Base-by-base conservation (phyloP, 805 yeast genomes). In the Zygosaccharomyces gambellarensis region DNA sequence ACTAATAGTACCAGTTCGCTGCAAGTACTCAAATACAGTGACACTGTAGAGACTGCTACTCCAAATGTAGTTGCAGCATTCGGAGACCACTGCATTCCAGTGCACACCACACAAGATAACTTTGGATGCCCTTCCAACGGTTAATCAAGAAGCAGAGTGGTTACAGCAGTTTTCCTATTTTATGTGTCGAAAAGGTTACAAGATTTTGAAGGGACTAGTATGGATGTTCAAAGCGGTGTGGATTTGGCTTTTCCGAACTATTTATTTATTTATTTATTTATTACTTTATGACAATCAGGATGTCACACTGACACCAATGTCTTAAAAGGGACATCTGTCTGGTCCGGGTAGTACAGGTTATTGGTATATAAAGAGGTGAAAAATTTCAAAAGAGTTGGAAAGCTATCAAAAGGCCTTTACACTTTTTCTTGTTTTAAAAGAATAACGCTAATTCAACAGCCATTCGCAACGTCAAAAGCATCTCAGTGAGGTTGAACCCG, bases 401-500 rank as follows among this genome's bases (percentile, higher is more conserved):
- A 17, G 17, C 17, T 17, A 17, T 17, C 2, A 17, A 2, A 17
- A 17, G 17, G 19, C 31, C 25, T 36, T 25, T n/a, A 3, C 39
- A 9, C 31, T 32, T 39, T 17, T 12, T 39, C 46, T 28, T 48
- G 36, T 46, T 49, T 54, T 52, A 59, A 46, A 52, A 60, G 58
- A 52, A 61, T 69, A 77, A 80, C 84, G 84, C 84, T 79, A 77
- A 75, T 63, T 61, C 72, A 80, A 81, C 87, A 77, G 85, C 75
- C 83, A 72, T 70, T 73, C 75, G 73, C 79, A 73, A 71, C 79
- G 62, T 72, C 66, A 60, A 78, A 75, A 73, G 85, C 81, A 77
- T 80, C 77, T 77, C 80, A 75, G 76, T 67, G 85, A 80, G 85
- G 85, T 76, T 79, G 79, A 78, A 75, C 77, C 81, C 81, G 65